Percentiles rank a stretch among this genome's conserved stretches.
phyloP scores from a whole-genome alignment of 768 basidiomycete species.

The Tulasnella sp. region DNA sequence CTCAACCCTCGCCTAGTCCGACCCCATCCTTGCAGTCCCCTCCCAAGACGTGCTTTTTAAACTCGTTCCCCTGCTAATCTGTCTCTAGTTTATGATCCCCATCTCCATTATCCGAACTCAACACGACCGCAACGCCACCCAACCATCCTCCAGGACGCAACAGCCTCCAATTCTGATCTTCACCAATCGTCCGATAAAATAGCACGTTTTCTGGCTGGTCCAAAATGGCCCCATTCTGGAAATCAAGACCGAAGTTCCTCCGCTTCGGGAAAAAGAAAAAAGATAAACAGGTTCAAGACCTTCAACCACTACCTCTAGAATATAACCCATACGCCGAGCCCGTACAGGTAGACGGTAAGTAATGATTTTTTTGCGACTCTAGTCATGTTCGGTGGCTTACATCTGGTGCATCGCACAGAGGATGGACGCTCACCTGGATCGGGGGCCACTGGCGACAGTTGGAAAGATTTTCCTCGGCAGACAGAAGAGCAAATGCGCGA shows the following conservation, averaged over 20 bases:
- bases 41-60: not conserved
- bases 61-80: not conserved
- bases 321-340: not conserved
- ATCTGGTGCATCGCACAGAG: not conserved
- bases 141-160: not conserved
- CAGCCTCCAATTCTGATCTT: not conserved
- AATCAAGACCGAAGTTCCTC: not conserved
- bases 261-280: slow-evolving; percentile 2
- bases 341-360: not conserved
- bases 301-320: not conserved
- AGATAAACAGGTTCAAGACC: not conserved
- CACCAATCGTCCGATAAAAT: not conserved
- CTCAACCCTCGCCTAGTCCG: not conserved
- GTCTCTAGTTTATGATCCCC: not conserved
- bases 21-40: not conserved
- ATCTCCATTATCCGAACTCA: not conserved
- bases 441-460: not conserved
- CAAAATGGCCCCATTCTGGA: not conserved
- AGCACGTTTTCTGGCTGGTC: not conserved
- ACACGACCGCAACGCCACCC: not conserved
- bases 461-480: not conserved
- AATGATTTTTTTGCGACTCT: not conserved
- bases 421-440: not conserved
- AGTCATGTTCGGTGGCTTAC: not conserved
- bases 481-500: not conserved